Evolutionary conservation across 2,329 filamentous ascomycete species (phyloP), one percentile per base, ranked within the genome.

Genomic region (Botrytis squamosa): DNA sequence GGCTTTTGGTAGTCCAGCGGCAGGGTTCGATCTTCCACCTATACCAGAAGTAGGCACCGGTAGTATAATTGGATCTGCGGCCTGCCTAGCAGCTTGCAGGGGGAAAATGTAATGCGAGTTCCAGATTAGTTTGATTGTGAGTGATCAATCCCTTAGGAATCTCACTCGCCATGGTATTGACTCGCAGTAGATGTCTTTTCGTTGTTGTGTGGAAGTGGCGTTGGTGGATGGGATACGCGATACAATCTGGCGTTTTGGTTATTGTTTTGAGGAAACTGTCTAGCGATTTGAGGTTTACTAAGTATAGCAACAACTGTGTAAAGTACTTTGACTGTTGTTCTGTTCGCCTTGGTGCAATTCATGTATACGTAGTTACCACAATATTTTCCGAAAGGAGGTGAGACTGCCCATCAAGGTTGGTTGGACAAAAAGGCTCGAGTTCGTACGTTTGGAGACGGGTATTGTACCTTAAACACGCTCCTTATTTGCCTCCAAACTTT

Each of bases 401-500:
- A 57, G 49, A 68, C 49, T 68, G 49, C 18, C 66, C 18, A 42
- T 68, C 49, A 57, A 57, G 66, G 36, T 57, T 42, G 66, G 18
- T 42, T 38, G 40, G 18, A 25, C n/a, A 52, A 57, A 38, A 12
- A 57, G 42, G 65, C 42, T 69, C 52, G n/a, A 44, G 55, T 5
- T 62, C 29, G 40, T 52, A 38, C 36, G 33, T 73, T 36, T 42
- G 36, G 52, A 29, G 52, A 42, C 36, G 65, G 38, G 66, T 64
- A 64, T 49, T 46, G 70, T 63, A 25, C 22, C 18, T 38, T 42
- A 18, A 64, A 20, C 25, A 16, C 36, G 62, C 20, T 42, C 62
- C 62, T 73, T 59, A 79, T 71, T 73, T 75, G n/a, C 84, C 84
- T 22, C 84, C 85, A 81, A 97, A 96, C 80, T 89, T 93, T 79